Conservation (phyloP, 371 early-diverging fungal genomes). For the Rhizopus microsporus region DNA sequence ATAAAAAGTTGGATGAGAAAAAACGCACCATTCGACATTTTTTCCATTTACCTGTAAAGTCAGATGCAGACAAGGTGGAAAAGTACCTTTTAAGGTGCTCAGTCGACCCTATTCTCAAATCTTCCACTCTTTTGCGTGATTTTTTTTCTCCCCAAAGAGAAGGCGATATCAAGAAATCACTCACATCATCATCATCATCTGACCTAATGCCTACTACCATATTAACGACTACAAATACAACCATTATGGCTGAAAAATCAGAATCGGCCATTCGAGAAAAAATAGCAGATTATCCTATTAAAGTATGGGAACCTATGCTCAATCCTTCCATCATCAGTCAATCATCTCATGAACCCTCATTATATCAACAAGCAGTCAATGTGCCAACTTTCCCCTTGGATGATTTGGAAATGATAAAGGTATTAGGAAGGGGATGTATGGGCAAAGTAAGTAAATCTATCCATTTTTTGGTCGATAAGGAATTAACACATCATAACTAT, state of each 20-base stretch:
- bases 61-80: conserved; percentile 50
- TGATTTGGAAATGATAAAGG: conserved; percentile 64
- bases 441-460: conserved; percentile 61
- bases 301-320: conserved; percentile 7
- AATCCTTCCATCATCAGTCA: conserved; percentile 3
- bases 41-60: conserved; percentile 25
- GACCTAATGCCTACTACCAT: conserved; percentile 3
- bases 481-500: conserved; percentile 36
- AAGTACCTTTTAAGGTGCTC: conserved; percentile 43
- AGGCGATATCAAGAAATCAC: conserved; percentile 25
- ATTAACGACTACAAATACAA: not conserved
- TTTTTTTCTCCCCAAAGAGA: conserved; percentile 52
- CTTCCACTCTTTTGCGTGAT: conserved; percentile 47
- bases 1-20: conserved; percentile 21
- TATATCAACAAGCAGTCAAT: not conserved
- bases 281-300: not conserved
- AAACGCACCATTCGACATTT: conserved; percentile 38
- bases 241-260: no score
- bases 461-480: not conserved
- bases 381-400: conserved; percentile 36
- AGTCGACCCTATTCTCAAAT: conserved; percentile 29
- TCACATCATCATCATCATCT: conserved; percentile 2
- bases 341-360: no score
- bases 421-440: conserved; percentile 77
- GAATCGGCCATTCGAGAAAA: not conserved